Evolutionary conservation across 306 rosid genomes (phyloP), one percentile per base, ranked within the genome.

Genomic region (Castanospermum australe): DNA sequence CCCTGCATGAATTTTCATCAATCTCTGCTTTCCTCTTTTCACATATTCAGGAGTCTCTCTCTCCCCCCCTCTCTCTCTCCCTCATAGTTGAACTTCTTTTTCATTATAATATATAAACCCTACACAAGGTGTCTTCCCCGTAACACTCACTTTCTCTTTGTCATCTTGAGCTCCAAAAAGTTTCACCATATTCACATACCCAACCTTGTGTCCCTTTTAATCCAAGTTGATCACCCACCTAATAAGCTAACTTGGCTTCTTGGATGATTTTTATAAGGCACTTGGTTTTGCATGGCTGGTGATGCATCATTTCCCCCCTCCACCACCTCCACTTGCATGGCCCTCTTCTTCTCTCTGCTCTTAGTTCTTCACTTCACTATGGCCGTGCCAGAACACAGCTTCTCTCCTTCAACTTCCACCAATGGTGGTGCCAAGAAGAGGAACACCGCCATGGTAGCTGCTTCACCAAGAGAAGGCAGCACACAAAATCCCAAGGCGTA

Each of bases 271-370:
- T 67, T 41, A 60, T 54, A 63, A 21, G 68, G 35, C 15, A 52
- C 59, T 71, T 75, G 5, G 55, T 77, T 38, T 78, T 86, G 88
- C 87, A 92, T 92, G 94, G 97, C 93, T 81, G 55, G 75, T 87
- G 72, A 78, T 72, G 76, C 80, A 76, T 11, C 54, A 32, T 71
- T 75, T 73, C 63, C 82, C 67, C 63, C 82, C 67, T 81, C 79
- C 28, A 17, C 32, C 32, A 28, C 32, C 41, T 71, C 61, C 75
- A 68, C 80, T 39, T 82, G 50, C 76, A 69, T 75, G 36, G 50
- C 50, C 79, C 18, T 80, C 57, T 48, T 85, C 80, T 56, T 84
- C 84, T 74, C 82, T 71, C 52, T 89, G 45, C 78, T 89, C 65
- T 14, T 88, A 52, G 8, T 67, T 21, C 75, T 77, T 48, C 78